A percentile compares a stretch with the other conserved stretches of the same genome.
phyloP scores from a whole-genome alignment of 2,329 filamentous ascomycete genomes.

The Talaromyces sp. region DNA sequence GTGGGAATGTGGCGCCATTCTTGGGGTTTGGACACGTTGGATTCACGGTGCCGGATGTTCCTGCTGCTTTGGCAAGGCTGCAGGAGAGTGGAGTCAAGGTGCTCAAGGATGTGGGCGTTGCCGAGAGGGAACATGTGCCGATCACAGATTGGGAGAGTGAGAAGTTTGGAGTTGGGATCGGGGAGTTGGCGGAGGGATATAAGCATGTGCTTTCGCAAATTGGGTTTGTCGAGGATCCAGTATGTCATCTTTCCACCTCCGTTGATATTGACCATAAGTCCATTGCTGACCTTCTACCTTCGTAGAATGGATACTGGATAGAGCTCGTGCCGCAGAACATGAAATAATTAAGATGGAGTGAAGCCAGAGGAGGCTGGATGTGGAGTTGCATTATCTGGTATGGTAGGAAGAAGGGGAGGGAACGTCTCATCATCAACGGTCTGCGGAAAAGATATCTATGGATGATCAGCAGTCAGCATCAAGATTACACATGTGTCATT shows the following conservation, averaged over 20 bases:
- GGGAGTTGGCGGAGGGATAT: slow-evolving; percentile 35
- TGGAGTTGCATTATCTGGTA: too few species aligned
- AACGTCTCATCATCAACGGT: neutral
- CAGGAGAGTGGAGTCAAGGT: slow-evolving; percentile 29
- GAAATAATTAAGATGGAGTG: neutral
- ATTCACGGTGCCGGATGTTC: slow-evolving; percentile 38
- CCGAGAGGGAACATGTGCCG: slow-evolving; percentile 28
- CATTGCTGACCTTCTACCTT: slow-evolving; percentile 5
- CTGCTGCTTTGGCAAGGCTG: slow-evolving; percentile 29
- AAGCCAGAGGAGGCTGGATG: neutral
- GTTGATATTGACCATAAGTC: too few species aligned
- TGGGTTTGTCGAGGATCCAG: slow-evolving; percentile 40
- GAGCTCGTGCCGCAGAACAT: slow-evolving; percentile 5
- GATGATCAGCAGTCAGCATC: neutral
- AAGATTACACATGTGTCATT: neutral
- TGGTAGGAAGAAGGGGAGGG: neutral
- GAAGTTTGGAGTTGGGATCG: slow-evolving; percentile 29
- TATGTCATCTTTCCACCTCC: too few species aligned
- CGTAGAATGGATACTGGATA: slow-evolving; percentile 3
- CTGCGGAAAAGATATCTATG: neutral
- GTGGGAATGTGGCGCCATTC: slow-evolving; percentile 33
- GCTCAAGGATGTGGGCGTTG: slow-evolving; percentile 34
- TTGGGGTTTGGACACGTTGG: slow-evolving; percentile 40
- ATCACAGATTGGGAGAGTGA: slow-evolving; percentile 33
- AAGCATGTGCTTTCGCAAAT: slow-evolving; percentile 34